Conservation (phyloP, 768 basidiomycete species). For the Rhizopogon vinicolor region DNA sequence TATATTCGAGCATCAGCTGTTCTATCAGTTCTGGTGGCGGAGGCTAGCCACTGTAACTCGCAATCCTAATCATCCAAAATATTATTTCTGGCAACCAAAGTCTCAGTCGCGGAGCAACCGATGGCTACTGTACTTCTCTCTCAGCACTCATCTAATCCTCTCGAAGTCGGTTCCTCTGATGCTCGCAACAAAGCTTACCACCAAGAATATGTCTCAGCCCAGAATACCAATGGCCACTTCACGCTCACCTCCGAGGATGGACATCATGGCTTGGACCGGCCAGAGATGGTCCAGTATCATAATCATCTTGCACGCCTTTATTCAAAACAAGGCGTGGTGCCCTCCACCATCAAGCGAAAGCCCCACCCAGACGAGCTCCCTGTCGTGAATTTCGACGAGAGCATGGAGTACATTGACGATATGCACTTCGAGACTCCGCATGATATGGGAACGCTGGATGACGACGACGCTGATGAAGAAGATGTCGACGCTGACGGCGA, state of each 20-base stretch:
- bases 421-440: slow-evolving; percentile 31
- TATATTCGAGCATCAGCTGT: too few relatives aligned
- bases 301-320: slow-evolving; percentile 45
- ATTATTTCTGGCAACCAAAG: background rate
- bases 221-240: slow-evolving; percentile 26
- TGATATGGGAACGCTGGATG: slow-evolving; percentile 26
- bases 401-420: slow-evolving; percentile 40
- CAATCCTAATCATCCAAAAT: background rate
- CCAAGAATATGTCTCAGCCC: slow-evolving; percentile 32
- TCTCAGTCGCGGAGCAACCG: background rate
- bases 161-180: slow-evolving; percentile 64
- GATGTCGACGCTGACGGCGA: slow-evolving; percentile 31
- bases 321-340: slow-evolving; percentile 15
- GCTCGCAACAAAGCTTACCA: slow-evolving; percentile 43
- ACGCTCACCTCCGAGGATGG: slow-evolving; percentile 50
- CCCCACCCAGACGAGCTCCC: slow-evolving; percentile 20
- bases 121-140: slow-evolving; percentile 48
- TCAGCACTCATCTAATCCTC: slow-evolving; percentile 71
- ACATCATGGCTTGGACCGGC: slow-evolving; percentile 30
- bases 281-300: slow-evolving; percentile 44
- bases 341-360: slow-evolving; percentile 16
- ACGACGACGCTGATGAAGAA: slow-evolving; percentile 28
- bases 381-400: slow-evolving; percentile 44
- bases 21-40: background rate
- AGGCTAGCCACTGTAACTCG: background rate